A percentile compares a stretch with the other conserved stretches of the same genome.
Evolutionary conservation across 345 rosid species (phyloP).

Genomic region (Eucalyptus regnans): DNA sequence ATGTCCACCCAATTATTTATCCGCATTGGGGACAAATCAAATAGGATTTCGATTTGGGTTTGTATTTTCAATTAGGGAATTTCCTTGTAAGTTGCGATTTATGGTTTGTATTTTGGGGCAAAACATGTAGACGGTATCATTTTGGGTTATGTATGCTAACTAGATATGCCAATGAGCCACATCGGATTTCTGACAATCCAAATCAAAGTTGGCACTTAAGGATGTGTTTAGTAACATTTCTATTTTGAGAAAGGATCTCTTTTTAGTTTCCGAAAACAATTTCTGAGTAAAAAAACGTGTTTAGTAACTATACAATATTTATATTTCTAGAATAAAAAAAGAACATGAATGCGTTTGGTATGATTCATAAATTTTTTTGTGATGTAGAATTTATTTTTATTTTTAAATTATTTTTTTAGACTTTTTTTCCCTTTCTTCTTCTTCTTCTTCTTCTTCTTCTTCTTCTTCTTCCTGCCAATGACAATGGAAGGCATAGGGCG

Average conservation of each 20-base stretch:
- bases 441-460: too few relatives aligned
- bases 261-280: rapidly evolving
- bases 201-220: not conserved
- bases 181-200: rapidly evolving
- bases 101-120: not conserved
- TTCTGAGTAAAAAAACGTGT: rapidly evolving
- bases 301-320: rapidly evolving
- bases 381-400: too few relatives aligned
- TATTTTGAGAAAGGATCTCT: too few relatives aligned
- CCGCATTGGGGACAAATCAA: not conserved
- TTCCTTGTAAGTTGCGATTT: not conserved
- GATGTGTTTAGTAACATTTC: too few relatives aligned
- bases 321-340: too few relatives aligned
- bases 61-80: not conserved
- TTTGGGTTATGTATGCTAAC: not conserved
- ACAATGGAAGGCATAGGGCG: rapidly evolving
- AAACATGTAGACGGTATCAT: not conserved
- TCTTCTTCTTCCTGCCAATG: too few relatives aligned
- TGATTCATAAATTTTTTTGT: too few relatives aligned
- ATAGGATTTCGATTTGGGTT: not conserved
- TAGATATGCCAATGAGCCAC: rapidly evolving
- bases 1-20: not conserved
- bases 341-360: rapidly evolving
- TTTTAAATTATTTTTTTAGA: too few relatives aligned
- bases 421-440: too few relatives aligned